A percentile compares a stretch with the other conserved stretches of the same genome.
Conservation (phyloP, 495 filamentous ascomycete genomes). For the Podospora bellae-mahoneyi region DNA sequence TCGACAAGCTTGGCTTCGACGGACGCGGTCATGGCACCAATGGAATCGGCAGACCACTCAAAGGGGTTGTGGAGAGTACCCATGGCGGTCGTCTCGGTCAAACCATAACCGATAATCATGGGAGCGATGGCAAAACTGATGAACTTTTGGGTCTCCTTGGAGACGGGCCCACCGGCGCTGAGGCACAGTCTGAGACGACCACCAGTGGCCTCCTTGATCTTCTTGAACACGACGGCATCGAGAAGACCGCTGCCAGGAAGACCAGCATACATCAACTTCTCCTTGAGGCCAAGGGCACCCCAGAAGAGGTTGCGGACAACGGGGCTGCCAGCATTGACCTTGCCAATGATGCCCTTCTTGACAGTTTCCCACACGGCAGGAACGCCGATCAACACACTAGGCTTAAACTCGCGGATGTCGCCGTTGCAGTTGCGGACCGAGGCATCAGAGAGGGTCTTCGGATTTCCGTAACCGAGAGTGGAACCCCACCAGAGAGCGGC, state of each 20-base stretch:
- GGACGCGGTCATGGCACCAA: constrained; percentile 77
- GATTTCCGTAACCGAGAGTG: constrained; percentile 96
- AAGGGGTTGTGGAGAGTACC: constrained; percentile 84
- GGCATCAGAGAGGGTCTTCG: constrained; percentile 83
- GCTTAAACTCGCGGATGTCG: constrained; percentile 91
- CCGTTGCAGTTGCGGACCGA: constrained; percentile 92
- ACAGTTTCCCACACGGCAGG: constrained; percentile 97
- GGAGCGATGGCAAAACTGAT: constrained; percentile 83
- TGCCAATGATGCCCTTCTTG: constrained; percentile 92
- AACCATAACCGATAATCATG: constrained; percentile 91
- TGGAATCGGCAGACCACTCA: constrained; percentile 79
- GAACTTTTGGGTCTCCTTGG: constrained; percentile 83
- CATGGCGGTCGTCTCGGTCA: constrained; percentile 95
- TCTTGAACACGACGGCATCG: constrained; percentile 80
- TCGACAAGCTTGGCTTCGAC: constrained; percentile 95
- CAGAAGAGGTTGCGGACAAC: constrained; percentile 85
- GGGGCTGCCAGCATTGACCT: constrained; percentile 71
- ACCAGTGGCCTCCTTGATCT: constrained; percentile 87
- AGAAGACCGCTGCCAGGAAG: constrained; percentile 71
- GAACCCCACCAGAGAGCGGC: constrained; percentile 89
- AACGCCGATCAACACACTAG: constrained; percentile 88
- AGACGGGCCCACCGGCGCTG: constrained; percentile 83
- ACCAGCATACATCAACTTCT: constrained; percentile 68
- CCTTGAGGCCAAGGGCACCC: constrained; percentile 82
- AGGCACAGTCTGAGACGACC: constrained; percentile 75